Conservation (phyloP, 805 yeast genomes). For the Candida cerambycidarum region DNA sequence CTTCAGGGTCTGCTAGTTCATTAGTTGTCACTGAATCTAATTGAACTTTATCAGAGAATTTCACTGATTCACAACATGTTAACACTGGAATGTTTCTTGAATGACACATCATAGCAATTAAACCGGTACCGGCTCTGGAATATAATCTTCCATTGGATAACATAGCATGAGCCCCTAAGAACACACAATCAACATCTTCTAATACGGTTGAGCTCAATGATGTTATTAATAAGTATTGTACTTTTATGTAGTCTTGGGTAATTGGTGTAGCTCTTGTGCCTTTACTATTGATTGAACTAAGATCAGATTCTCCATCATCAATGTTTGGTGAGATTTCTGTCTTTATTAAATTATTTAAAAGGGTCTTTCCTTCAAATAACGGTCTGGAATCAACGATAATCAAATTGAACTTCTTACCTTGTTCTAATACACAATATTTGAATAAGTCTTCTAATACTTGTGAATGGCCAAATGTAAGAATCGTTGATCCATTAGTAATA, state of each 20-base stretch:
- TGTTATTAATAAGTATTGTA: slow-evolving; percentile 76
- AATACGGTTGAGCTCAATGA: slow-evolving; percentile 74
- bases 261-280: slow-evolving; percentile 23
- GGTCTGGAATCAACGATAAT: slow-evolving; percentile 93
- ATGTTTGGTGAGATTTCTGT: slow-evolving; percentile 25
- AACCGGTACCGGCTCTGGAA: slow-evolving; percentile 92
- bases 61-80: slow-evolving; percentile 92
- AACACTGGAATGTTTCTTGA: slow-evolving; percentile 89
- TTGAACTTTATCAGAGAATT: slow-evolving; percentile 93
- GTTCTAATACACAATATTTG: slow-evolving; percentile 59
- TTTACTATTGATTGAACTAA: slow-evolving; percentile 17
- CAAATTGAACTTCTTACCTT: slow-evolving; percentile 68
- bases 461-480: slow-evolving; percentile 86
- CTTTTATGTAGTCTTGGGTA: slow-evolving; percentile 57
- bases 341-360: slow-evolving; percentile 63
- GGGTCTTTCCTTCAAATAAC: slow-evolving; percentile 83
- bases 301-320: slow-evolving; percentile 19
- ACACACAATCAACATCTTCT: slow-evolving; percentile 85
- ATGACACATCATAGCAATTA: slow-evolving; percentile 88
- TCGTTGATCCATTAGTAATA: slow-evolving; percentile 71
- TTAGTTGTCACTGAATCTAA: slow-evolving; percentile 93
- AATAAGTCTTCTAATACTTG: slow-evolving; percentile 77
- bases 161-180: slow-evolving; percentile 97
- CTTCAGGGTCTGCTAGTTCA: slow-evolving; percentile 82
- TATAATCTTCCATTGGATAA: slow-evolving; percentile 90